Conservation (phyloP, 78 protist species). For the Dictyostelium firmibasis region DNA sequence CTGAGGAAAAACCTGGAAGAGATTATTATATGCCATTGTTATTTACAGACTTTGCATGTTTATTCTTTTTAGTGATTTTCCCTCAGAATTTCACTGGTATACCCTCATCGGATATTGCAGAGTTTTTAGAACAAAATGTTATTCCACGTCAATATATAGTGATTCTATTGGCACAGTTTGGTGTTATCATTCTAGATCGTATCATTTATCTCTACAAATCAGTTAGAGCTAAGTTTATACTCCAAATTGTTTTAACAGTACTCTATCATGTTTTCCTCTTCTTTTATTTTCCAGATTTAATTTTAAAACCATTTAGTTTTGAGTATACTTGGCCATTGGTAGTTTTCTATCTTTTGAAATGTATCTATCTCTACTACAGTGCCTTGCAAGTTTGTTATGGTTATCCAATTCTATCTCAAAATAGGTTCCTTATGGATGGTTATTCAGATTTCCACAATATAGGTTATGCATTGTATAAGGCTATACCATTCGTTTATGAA, state of each 20-base stretch:
- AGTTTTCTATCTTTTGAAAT: slow-evolving; percentile 58
- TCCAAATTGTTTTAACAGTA: slow-evolving; percentile 43
- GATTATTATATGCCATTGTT: slow-evolving; percentile 66
- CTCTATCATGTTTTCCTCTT: slow-evolving; percentile 64
- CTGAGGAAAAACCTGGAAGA: slow-evolving; percentile 64
- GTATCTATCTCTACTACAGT: slow-evolving; percentile 14
- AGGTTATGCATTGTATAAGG: slow-evolving; percentile 62
- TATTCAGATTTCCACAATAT: slow-evolving; percentile 48
- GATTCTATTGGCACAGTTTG: slow-evolving; percentile 52
- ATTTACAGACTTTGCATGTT: slow-evolving; percentile 48
- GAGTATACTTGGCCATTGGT: slow-evolving; percentile 10
- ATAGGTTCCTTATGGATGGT: slow-evolving; percentile 58
- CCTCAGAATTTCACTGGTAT: slow-evolving; percentile 71
- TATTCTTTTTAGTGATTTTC: slow-evolving; percentile 37
- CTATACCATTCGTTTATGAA: slow-evolving; percentile 91
- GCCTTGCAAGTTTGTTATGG: slow-evolving; percentile 76
- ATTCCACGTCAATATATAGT: slow-evolving; percentile 70
- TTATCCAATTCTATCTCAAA: slow-evolving; percentile 45
- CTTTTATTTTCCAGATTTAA: slow-evolving; percentile 41
- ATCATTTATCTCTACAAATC: slow-evolving; percentile 62
- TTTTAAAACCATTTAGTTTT: neutral
- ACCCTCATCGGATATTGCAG: slow-evolving; percentile 51
- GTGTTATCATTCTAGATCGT: slow-evolving; percentile 74
- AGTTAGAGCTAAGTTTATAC: slow-evolving; percentile 38
- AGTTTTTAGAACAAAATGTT: slow-evolving; percentile 63